These are phyloP conservation scores for Candida sithepensis DNA, from an alignment of 805 yeast species.

Conservation along the genomic window DNA sequence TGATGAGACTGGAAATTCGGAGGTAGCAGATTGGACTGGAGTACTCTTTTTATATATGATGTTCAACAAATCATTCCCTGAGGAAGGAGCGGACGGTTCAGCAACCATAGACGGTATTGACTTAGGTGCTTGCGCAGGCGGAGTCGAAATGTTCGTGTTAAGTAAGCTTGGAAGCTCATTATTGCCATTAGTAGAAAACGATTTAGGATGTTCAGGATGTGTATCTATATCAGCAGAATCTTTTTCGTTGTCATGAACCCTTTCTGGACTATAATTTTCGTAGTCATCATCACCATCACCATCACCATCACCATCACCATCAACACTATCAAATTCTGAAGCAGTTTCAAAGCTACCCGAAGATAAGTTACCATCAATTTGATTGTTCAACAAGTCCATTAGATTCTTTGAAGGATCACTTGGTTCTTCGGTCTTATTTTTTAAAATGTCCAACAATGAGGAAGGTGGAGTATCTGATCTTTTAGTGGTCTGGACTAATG, in stretches of 20 bases:
- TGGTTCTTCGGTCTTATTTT: background rate
- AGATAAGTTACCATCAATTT: background rate
- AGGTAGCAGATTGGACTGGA: background rate
- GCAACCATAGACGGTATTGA: background rate
- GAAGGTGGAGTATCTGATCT: background rate
- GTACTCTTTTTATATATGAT: background rate
- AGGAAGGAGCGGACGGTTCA: background rate
- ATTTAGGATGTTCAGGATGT: background rate
- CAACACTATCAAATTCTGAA: constrained; percentile 2
- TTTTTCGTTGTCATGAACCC: too few relatives aligned
- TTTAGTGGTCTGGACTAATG: background rate
- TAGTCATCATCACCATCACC: background rate
- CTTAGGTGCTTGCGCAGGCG: background rate
- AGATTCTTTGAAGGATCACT: constrained; percentile 1
- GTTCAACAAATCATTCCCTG: constrained; percentile 2
- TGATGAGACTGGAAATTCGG: background rate
- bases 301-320: background rate
- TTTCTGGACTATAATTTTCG: too few relatives aligned
- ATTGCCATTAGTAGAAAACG: background rate
- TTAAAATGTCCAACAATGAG: background rate
- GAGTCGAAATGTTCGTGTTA: background rate
- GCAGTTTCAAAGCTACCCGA: background rate
- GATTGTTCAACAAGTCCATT: constrained; percentile 4
- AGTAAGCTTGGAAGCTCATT: background rate
- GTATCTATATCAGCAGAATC: background rate